Conservation (phyloP, 2,329 filamentous ascomycete genomes). For the Diaporthe sp. region DNA sequence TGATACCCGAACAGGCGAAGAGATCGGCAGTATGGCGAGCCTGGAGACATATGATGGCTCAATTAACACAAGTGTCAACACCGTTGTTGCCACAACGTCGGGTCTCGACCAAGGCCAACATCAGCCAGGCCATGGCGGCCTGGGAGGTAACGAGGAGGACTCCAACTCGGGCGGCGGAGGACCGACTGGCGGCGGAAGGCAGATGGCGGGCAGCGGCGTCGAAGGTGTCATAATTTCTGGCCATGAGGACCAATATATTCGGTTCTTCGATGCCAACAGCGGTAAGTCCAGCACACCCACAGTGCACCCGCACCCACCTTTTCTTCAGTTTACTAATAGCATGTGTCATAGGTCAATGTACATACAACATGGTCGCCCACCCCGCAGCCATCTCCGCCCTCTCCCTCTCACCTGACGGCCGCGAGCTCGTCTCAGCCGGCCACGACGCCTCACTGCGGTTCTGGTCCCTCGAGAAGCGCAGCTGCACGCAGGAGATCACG, state of each 20-base stretch:
- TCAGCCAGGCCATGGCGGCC: conserved; percentile 55
- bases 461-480: conserved; percentile 96
- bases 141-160: conserved; percentile 76
- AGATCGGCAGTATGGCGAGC: conserved; percentile 93
- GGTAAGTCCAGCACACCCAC: conserved; percentile 71
- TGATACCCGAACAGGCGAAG: conserved; percentile 91
- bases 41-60: conserved; percentile 94
- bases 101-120: conserved; percentile 81
- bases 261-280: conserved; percentile 98
- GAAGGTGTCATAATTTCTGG: conserved; percentile 96
- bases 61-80: conserved; percentile 83
- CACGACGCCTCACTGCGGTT: conserved; percentile 96
- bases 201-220: conserved; percentile 79
- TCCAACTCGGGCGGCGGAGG: conserved; percentile 74
- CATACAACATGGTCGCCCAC: conserved; percentile 98
- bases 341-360: conserved; percentile 86
- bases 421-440: conserved; percentile 93
- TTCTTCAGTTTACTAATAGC: conserved; percentile 39
- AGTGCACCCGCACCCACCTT: no score
- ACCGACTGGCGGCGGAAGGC: conserved; percentile 78
- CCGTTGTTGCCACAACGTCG: conserved; percentile 87
- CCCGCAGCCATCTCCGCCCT: conserved; percentile 92
- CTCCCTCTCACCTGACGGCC: conserved; percentile 91
- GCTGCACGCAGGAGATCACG: conserved; percentile 95
- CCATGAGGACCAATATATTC: conserved; percentile 94